A percentile compares a stretch with the other conserved stretches of the same genome.
These are phyloP conservation scores for Pseudogymnoascus sp. DNA, from an alignment of 2,329 filamentous ascomycete genomes.

Conservation along the genomic window DNA sequence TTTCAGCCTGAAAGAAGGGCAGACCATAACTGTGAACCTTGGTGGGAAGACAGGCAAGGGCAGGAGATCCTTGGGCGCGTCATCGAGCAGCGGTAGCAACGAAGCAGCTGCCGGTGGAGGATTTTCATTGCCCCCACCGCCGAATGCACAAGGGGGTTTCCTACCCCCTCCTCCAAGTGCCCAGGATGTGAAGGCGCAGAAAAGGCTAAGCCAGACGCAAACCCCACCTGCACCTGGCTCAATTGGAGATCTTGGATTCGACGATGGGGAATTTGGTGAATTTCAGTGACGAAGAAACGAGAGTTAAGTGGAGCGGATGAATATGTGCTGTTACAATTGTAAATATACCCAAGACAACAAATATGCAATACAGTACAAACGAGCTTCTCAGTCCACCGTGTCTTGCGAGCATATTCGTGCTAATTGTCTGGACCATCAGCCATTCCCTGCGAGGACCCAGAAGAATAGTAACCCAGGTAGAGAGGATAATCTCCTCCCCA, in stretches of 20 bases:
- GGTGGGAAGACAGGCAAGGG: conserved; percentile 41
- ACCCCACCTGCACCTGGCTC: conserved; percentile 35
- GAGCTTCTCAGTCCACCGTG: background rate
- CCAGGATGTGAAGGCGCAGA: conserved; percentile 51
- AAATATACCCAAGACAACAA: conserved; percentile 7
- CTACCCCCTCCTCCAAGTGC: conserved; percentile 61
- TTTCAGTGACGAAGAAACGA: conserved; percentile 39
- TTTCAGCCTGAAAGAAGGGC: conserved; percentile 79
- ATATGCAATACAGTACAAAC: background rate
- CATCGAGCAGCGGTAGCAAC: conserved; percentile 12
- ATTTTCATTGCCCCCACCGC: conserved; percentile 72
- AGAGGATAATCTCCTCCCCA: background rate
- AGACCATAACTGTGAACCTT: conserved; percentile 79
- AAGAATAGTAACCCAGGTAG: background rate
- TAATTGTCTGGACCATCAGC: background rate
- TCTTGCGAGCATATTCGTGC: background rate
- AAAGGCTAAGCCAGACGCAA: conserved; percentile 43
- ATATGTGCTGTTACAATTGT: background rate
- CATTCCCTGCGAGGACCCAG: background rate
- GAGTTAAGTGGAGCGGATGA: conserved; percentile 1
- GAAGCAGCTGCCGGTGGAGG: conserved; percentile 37
- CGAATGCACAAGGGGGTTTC: conserved; percentile 29
- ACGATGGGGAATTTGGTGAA: conserved; percentile 83
- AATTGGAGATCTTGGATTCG: conserved; percentile 64
- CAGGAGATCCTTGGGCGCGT: conserved; percentile 23